Conservation (phyloP, 2,329 filamentous ascomycete genomes). For the Fusarium sp. region DNA sequence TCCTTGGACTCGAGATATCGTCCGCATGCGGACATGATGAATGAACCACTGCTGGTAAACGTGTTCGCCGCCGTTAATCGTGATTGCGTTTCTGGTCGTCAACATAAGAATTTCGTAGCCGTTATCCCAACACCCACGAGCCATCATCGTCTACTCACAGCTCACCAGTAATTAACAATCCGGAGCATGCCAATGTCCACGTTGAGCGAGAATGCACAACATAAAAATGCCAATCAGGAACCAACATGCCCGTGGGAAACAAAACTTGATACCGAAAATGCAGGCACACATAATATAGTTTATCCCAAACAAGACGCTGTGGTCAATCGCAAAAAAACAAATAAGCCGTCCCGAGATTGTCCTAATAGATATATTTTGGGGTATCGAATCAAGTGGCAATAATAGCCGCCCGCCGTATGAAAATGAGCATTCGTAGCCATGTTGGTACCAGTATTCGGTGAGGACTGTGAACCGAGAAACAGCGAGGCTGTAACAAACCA, state of each 20-base stretch:
- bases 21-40: neutral
- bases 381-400: conserved; percentile 29
- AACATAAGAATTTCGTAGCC: conserved; percentile 11
- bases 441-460: conserved; percentile 2
- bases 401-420: conserved; percentile 11
- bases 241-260: neutral
- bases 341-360: conserved; percentile 16
- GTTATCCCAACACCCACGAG: neutral
- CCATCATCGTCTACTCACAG: neutral
- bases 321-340: conserved; percentile 24
- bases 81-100: conserved; percentile 28
- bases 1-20: neutral
- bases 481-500: conserved; percentile 8
- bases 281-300: neutral
- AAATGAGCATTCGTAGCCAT: conserved; percentile 16
- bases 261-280: neutral
- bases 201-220: neutral
- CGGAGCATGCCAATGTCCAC: neutral
- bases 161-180: neutral
- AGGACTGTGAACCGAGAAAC: conserved; percentile 8
- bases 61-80: conserved; percentile 13
- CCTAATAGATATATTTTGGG: conserved; percentile 26
- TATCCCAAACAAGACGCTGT: conserved; percentile 3
- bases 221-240: neutral
- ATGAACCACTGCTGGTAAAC: neutral